Conservation (phyloP, 768 basidiomycete genomes). For the Amanita subjunquillea region DNA sequence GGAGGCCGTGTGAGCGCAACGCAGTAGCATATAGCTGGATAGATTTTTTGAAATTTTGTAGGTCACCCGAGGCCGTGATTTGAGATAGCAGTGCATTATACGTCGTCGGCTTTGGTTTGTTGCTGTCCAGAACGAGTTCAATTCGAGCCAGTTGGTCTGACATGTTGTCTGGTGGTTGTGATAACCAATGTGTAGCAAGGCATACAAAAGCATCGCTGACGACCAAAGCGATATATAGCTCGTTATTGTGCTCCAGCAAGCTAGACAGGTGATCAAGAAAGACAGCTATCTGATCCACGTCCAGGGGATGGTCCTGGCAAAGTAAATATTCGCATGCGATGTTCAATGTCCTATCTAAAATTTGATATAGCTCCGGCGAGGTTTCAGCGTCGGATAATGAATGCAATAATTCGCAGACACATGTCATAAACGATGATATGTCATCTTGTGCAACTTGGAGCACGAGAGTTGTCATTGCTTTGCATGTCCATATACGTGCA, state of each 20-base stretch:
- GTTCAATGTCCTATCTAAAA: not conserved
- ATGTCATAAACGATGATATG: conserved; percentile 1
- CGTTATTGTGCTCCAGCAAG: not conserved
- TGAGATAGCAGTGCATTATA: conserved; percentile 11
- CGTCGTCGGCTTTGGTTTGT: conserved; percentile 15
- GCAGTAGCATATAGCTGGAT: conserved; percentile 15
- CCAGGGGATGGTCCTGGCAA: not conserved
- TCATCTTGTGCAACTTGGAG: not conserved
- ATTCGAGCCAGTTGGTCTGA: not conserved
- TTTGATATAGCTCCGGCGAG: not conserved
- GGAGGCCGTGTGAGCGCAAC: conserved; percentile 24
- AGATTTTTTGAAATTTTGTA: conserved; percentile 10
- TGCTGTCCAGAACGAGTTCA: conserved; percentile 5
- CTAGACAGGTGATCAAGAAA: not conserved
- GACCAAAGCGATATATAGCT: not conserved
- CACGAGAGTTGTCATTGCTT: conserved; percentile 17
- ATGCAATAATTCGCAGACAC: not conserved
- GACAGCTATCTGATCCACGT: not conserved
- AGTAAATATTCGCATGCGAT: not conserved
- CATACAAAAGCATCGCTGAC: not conserved
- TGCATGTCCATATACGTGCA: conserved; percentile 28
- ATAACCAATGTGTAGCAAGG: conserved; percentile 7
- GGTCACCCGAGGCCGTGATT: conserved; percentile 7
- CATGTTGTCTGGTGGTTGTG: not conserved
- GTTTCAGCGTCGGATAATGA: conserved; percentile 16